These are phyloP conservation scores for Bacidia gigantensis DNA, from an alignment of 495 filamentous ascomycete genomes.

Conservation along the genomic window DNA sequence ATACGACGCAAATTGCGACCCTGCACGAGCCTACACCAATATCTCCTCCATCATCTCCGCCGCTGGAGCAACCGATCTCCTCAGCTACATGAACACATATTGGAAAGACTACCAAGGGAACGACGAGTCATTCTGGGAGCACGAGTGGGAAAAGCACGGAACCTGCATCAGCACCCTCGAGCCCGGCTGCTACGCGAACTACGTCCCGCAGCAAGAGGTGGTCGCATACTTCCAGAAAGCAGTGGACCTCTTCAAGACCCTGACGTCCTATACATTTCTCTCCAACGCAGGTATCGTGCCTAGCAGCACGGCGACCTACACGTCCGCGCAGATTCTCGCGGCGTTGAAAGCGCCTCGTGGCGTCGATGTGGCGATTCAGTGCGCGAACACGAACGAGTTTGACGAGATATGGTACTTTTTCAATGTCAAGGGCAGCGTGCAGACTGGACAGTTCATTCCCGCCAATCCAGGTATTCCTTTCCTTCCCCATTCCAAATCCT, in stretches of 20 bases:
- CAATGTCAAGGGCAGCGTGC: constrained; percentile 63
- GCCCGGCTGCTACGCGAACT: constrained; percentile 56
- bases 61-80: constrained; percentile 44
- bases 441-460: constrained; percentile 61
- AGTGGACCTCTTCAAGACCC: constrained; percentile 33
- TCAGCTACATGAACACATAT: constrained; percentile 63
- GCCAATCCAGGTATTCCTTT: constrained; percentile 37
- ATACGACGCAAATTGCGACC: constrained; percentile 61
- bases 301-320: constrained; percentile 40
- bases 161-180: constrained; percentile 48
- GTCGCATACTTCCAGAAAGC: constrained; percentile 48
- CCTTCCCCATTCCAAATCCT: background rate
- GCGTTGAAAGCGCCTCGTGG: constrained; percentile 53
- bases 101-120: constrained; percentile 58
- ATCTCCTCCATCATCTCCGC: constrained; percentile 53
- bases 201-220: constrained; percentile 47
- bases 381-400: constrained; percentile 38
- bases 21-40: constrained; percentile 51
- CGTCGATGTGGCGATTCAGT: constrained; percentile 54
- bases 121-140: constrained; percentile 61
- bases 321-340: constrained; percentile 43
- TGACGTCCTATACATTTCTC: constrained; percentile 35
- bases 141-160: constrained; percentile 82
- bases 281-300: constrained; percentile 35
- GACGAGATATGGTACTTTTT: constrained; percentile 81